Percentiles rank a stretch among this genome's conserved stretches.
Evolutionary conservation across 2,329 filamentous ascomycete genomes (phyloP).

Genomic region (Colletotrichum higginsianum): DNA sequence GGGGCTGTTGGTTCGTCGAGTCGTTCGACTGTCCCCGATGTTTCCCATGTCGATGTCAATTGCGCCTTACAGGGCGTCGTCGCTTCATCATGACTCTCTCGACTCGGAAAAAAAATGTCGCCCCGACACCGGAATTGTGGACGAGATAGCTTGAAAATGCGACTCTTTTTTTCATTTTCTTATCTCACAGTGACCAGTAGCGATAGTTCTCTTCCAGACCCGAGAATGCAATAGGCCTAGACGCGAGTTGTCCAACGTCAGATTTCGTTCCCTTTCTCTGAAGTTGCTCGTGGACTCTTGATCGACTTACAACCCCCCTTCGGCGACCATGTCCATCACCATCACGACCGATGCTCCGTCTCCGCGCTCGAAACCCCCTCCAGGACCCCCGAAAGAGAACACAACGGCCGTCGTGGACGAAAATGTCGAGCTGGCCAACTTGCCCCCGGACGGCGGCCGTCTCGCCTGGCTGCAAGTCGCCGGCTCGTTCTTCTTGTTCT

Average conservation of each 20-base stretch:
- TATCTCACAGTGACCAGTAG: background rate
- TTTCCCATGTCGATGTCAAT: background rate
- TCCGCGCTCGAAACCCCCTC: background rate
- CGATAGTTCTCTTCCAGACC: too few species aligned
- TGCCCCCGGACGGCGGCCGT: constrained; percentile 48
- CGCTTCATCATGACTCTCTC: constrained; percentile 3
- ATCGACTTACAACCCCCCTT: too few species aligned
- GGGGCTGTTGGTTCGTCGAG: background rate
- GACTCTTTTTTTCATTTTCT: background rate
- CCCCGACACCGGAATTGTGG: background rate
- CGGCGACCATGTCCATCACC: background rate
- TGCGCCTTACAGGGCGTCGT: background rate
- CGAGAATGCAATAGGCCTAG: too few species aligned
- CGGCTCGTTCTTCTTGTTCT: constrained; percentile 52
- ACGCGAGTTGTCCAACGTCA: too few species aligned
- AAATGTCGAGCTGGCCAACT: background rate
- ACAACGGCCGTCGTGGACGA: background rate
- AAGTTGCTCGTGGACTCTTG: too few species aligned
- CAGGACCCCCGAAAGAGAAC: constrained; percentile 1
- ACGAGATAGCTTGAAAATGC: background rate
- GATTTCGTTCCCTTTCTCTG: too few species aligned
- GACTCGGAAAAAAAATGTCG: too few species aligned
- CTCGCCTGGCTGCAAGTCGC: constrained; percentile 56
- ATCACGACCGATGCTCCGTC: background rate
- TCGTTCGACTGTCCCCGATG: background rate